These are phyloP conservation scores for Vararia minispora DNA, from an alignment of 768 basidiomycete species.

Conservation along the genomic window DNA sequence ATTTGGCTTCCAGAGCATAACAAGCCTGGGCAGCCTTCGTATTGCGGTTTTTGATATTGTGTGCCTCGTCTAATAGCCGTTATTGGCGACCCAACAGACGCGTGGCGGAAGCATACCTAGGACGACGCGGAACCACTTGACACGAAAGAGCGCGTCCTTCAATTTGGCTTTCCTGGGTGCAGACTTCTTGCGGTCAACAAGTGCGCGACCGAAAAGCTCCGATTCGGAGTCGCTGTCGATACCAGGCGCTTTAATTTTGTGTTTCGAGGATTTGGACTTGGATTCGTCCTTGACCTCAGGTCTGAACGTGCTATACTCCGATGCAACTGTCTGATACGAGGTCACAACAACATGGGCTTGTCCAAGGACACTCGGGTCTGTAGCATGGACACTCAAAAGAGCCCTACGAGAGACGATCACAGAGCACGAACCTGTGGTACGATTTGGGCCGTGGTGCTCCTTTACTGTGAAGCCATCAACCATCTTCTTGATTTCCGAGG, in stretches of 20 bases:
- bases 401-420: not conserved
- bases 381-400: not conserved
- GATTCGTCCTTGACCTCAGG: slow-evolving; percentile 45
- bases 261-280: slow-evolving; percentile 29
- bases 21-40: slow-evolving; percentile 74
- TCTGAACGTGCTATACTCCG: slow-evolving; percentile 53
- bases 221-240: slow-evolving; percentile 24
- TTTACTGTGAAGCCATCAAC: slow-evolving; percentile 54
- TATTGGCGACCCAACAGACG: too few relatives aligned
- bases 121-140: slow-evolving; percentile 79
- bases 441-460: slow-evolving; percentile 72
- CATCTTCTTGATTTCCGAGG: slow-evolving; percentile 69
- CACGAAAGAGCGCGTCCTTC: slow-evolving; percentile 59
- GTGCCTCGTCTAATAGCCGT: slow-evolving; percentile 80
- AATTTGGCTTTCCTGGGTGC: slow-evolving; percentile 30
- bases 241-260: slow-evolving; percentile 19
- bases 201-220: slow-evolving; percentile 34
- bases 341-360: slow-evolving; percentile 71
- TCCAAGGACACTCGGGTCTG: slow-evolving; percentile 45
- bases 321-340: slow-evolving; percentile 75
- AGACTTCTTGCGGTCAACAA: slow-evolving; percentile 32
- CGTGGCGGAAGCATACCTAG: slow-evolving; percentile 63
- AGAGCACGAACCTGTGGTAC: slow-evolving; percentile 48
- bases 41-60: slow-evolving; percentile 83
- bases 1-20: slow-evolving; percentile 65